Conservation (phyloP, 1,284 basidiomycete species). For the Psilocybe mexicana region DNA sequence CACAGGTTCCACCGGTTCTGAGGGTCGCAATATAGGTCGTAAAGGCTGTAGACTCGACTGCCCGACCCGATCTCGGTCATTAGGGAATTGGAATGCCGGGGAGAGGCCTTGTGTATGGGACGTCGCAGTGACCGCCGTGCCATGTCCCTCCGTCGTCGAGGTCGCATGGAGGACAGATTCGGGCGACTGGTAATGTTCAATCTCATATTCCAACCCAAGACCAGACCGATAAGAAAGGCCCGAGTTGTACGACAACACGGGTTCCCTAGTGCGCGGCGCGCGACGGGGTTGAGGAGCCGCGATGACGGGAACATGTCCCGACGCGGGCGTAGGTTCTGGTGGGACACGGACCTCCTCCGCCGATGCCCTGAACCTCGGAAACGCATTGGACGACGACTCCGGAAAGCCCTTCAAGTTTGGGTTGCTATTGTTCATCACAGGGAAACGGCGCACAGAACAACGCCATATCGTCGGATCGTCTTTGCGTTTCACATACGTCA, state of each 20-base stretch:
- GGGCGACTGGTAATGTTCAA: slow-evolving; percentile 45
- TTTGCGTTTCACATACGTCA: slow-evolving; percentile 32
- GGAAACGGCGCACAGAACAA: slow-evolving; percentile 49
- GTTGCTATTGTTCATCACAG: slow-evolving; percentile 29
- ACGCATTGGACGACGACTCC: slow-evolving; percentile 15
- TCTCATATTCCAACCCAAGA: slow-evolving; percentile 43
- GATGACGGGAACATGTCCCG: slow-evolving; percentile 28
- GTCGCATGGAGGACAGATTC: slow-evolving; percentile 11
- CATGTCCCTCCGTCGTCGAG: slow-evolving; percentile 22
- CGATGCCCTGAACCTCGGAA: slow-evolving; percentile 32
- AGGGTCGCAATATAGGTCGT: background rate
- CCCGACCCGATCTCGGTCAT: slow-evolving; percentile 10
- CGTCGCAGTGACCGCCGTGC: slow-evolving; percentile 3
- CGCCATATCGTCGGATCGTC: slow-evolving; percentile 55
- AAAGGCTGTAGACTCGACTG: slow-evolving; percentile 8
- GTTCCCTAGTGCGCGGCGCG: slow-evolving; percentile 24
- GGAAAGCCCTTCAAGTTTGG: slow-evolving; percentile 25
- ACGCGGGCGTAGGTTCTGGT: no score
- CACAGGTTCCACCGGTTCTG: background rate
- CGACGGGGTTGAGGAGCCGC: slow-evolving; percentile 44
- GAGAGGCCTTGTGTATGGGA: background rate
- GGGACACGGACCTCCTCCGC: slow-evolving; percentile 4
- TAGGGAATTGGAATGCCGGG: slow-evolving; percentile 1
- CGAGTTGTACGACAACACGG: slow-evolving; percentile 35
- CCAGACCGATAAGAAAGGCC: slow-evolving; percentile 40